Conservation (phyloP, 2,329 filamentous ascomycete species). For the Pseudophaeomoniella oleicola region DNA sequence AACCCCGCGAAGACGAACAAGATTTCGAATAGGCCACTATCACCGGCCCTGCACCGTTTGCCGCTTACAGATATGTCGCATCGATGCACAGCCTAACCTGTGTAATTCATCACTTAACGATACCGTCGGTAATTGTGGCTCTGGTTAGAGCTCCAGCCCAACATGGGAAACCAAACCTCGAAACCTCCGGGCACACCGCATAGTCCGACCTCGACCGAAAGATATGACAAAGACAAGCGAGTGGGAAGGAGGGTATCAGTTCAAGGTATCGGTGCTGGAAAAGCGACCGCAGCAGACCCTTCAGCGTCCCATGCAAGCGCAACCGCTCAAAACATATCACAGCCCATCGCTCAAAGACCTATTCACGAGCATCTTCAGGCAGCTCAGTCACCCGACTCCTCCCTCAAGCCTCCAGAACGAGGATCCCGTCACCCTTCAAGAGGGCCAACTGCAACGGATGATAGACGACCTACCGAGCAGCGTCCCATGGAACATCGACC, state of each 20-base stretch:
- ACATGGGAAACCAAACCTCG: slow-evolving; percentile 35
- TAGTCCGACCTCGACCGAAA: slow-evolving; percentile 3
- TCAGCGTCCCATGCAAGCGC: slow-evolving; percentile 28
- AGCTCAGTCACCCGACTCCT: slow-evolving; percentile 15
- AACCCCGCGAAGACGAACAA: no score
- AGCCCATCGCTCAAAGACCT: slow-evolving; percentile 15
- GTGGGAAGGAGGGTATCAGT: slow-evolving; percentile 25
- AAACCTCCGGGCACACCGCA: slow-evolving; percentile 17
- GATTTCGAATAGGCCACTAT: no score
- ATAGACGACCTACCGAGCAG: slow-evolving; percentile 13
- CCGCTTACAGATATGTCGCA: no score
- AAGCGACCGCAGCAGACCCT: slow-evolving; percentile 26
- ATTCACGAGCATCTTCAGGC: slow-evolving; percentile 27
- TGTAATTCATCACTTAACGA: no score
- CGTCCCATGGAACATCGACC: slow-evolving; percentile 24
- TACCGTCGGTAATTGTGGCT: no score
- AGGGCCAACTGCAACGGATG: neutral
- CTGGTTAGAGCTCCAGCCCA: no score
- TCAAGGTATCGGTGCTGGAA: slow-evolving; percentile 22
- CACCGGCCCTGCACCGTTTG: no score
- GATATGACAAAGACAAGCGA: slow-evolving; percentile 11
- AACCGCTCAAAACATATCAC: slow-evolving; percentile 22
- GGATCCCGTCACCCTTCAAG: slow-evolving; percentile 19
- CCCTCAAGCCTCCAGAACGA: slow-evolving; percentile 24
- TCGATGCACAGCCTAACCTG: no score